Conservation (phyloP, 2,329 filamentous ascomycete species). For the Stromatinia cepivora region DNA sequence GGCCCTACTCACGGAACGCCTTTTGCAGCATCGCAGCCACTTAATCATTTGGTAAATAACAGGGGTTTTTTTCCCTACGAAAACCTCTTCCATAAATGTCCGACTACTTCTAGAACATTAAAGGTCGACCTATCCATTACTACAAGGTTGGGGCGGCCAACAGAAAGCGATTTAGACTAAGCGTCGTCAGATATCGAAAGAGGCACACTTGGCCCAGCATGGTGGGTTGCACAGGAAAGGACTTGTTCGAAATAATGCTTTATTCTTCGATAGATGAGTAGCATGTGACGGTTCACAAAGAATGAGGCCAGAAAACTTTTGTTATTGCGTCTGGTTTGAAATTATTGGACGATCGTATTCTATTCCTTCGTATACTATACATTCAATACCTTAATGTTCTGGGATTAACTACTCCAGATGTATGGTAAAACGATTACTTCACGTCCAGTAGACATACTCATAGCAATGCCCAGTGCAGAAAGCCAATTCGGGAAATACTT, state of each 20-base stretch:
- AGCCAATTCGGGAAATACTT: background rate
- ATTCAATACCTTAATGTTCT: background rate
- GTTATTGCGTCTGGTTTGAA: background rate
- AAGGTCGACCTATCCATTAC: background rate
- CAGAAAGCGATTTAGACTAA: background rate
- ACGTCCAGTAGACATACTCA: too few species aligned
- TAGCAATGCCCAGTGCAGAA: background rate
- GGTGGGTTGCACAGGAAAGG: background rate
- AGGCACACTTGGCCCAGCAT: background rate
- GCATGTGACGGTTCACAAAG: too few species aligned
- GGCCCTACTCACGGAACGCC: background rate
- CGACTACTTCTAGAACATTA: background rate
- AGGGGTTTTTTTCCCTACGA: background rate
- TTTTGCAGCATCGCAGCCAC: background rate
- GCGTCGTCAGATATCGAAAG: background rate
- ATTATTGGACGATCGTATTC: background rate
- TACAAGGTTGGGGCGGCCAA: background rate
- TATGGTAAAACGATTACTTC: background rate
- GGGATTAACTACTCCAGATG: background rate
- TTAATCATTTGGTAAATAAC: too few species aligned
- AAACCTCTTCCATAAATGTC: background rate
- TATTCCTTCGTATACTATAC: too few species aligned
- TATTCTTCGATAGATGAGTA: background rate
- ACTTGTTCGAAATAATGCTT: too few species aligned
- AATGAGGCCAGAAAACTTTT: background rate